Conservation (phyloP, 805 yeast species). For the Kluyveromyces lactis region DNA sequence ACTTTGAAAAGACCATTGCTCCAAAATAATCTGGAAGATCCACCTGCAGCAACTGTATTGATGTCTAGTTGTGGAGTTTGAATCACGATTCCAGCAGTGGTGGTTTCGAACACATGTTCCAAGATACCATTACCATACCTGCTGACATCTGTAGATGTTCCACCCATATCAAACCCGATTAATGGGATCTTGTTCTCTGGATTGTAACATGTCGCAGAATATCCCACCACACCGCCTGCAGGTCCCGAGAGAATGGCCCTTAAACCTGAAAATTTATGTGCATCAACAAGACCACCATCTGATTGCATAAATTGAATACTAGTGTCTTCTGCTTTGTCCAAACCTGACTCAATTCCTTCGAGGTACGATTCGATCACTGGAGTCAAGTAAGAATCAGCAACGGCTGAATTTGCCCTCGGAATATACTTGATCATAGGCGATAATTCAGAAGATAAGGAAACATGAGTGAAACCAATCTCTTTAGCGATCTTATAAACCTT, state of each 20-base stretch:
- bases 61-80: conserved; percentile 30
- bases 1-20: conserved; percentile 29
- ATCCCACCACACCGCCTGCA: conserved; percentile 57
- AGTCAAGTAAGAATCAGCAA: conserved; percentile 36
- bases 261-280: conserved; percentile 44
- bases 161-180: conserved; percentile 34
- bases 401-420: conserved; percentile 36
- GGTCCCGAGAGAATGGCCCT: conserved; percentile 50
- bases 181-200: conserved; percentile 19
- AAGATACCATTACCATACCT: conserved; percentile 18
- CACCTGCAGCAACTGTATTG: conserved; percentile 24
- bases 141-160: conserved; percentile 29
- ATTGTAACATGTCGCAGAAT: conserved; percentile 44
- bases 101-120: conserved; percentile 17
- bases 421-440: conserved; percentile 20
- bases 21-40: conserved; percentile 22
- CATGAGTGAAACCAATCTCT: conserved; percentile 20
- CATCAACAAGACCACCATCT: conserved; percentile 49
- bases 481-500: conserved; percentile 20
- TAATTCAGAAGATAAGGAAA: conserved; percentile 28
- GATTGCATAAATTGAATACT: conserved; percentile 49
- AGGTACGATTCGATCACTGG: conserved; percentile 31
- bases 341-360: not conserved
- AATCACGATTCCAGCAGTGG: conserved; percentile 28
- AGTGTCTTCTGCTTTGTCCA: conserved; percentile 13